A percentile compares a stretch with the other conserved stretches of the same genome.
phyloP scores from a whole-genome alignment of 495 filamentous ascomycete genomes.

The Bathelium albidoporum region DNA sequence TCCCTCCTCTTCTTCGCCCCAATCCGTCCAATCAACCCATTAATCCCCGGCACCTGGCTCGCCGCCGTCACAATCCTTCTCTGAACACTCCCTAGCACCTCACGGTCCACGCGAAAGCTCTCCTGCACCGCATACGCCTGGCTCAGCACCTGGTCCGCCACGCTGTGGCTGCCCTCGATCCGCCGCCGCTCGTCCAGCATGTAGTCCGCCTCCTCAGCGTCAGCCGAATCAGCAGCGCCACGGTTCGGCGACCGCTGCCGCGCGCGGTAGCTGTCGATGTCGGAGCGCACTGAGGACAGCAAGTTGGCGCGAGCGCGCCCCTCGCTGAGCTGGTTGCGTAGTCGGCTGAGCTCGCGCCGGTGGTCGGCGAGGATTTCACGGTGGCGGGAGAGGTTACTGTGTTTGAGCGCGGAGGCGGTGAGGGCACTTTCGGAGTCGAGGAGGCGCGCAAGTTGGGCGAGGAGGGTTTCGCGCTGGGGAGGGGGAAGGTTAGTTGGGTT shows the following conservation, averaged over 20 bases:
- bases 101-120: slow-evolving; percentile 75
- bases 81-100: slow-evolving; percentile 77
- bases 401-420: slow-evolving; percentile 81
- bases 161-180: slow-evolving; percentile 76
- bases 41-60: slow-evolving; percentile 84
- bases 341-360: slow-evolving; percentile 65
- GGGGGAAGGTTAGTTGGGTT: slow-evolving; percentile 5
- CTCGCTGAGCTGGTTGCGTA: slow-evolving; percentile 56
- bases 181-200: slow-evolving; percentile 84
- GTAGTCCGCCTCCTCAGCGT: slow-evolving; percentile 79
- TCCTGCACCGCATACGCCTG: slow-evolving; percentile 97
- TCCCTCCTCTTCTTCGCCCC: slow-evolving; percentile 91
- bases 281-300: slow-evolving; percentile 79
- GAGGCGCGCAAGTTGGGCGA: slow-evolving; percentile 75
- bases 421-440: slow-evolving; percentile 90
- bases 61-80: slow-evolving; percentile 79
- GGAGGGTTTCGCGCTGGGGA: slow-evolving; percentile 64
- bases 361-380: slow-evolving; percentile 84
- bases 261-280: slow-evolving; percentile 74
- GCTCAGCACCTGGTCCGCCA: slow-evolving; percentile 83
- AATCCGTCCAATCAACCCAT: slow-evolving; percentile 85
- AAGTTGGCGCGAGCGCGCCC: slow-evolving; percentile 81
- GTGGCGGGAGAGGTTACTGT: slow-evolving; percentile 86
- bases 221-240: slow-evolving; percentile 53
- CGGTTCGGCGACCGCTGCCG: slow-evolving; percentile 24